phyloP scores from a whole-genome alignment of 2,329 filamentous ascomycete species.

The Hypoxylon sp. region DNA sequence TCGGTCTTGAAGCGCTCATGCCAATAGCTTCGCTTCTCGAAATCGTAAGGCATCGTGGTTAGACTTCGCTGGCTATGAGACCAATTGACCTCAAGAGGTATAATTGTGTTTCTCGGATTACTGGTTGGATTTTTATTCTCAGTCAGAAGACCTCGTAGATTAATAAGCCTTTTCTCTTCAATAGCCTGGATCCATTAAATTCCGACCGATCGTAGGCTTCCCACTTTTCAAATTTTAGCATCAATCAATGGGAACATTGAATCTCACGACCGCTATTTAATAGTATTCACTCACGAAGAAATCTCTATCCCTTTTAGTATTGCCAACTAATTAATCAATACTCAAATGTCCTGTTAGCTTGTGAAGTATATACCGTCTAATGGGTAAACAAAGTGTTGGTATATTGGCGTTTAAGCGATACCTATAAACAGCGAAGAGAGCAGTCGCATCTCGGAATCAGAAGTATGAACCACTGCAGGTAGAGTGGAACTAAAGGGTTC shows the following conservation, averaged over 20 bases:
- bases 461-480: too few relatives aligned
- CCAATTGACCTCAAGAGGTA: not conserved
- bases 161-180: not conserved
- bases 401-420: too few relatives aligned
- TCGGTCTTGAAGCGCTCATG: constrained; percentile 63
- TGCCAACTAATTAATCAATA: not conserved
- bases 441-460: too few relatives aligned
- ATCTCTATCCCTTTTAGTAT: not conserved
- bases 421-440: too few relatives aligned
- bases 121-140: not conserved
- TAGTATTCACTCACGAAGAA: not conserved
- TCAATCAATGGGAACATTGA: constrained; percentile 2
- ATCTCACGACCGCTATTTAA: constrained; percentile 20
- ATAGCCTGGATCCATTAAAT: constrained; percentile 12
- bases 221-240: constrained; percentile 30
- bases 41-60: constrained; percentile 55
- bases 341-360: too few relatives aligned
- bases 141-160: not conserved
- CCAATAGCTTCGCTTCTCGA: constrained; percentile 67
- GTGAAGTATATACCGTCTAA: too few relatives aligned
- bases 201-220: constrained; percentile 14
- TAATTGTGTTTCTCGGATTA: not conserved
- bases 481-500: too few relatives aligned
- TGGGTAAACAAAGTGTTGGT: too few relatives aligned
- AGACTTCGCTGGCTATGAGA: not conserved